Base-by-base conservation (phyloP, 2,329 filamentous ascomycete genomes). In the Aureobasidium sp. region DNA sequence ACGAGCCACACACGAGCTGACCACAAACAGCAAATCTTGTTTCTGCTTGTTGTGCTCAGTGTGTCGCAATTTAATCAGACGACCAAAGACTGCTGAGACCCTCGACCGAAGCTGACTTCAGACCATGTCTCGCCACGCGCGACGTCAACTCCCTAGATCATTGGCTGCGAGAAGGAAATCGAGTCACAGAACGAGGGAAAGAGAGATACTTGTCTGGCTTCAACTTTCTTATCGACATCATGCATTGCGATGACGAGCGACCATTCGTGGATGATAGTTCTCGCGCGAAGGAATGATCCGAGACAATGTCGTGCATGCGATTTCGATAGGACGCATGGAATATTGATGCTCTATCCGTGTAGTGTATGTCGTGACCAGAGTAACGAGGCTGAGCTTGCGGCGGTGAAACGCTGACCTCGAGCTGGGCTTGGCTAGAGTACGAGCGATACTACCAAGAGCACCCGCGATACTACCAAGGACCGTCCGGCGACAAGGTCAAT, bases 191-290 rank as follows among this genome's bases (percentile, higher is more conserved):
- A 21, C 21, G 21, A 21, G 21, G 21, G 21, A 21, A 51, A 37
- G 8, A 37, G 27, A n/a, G 16, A 39, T 10, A 54, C 51, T 34
- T 34, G n/a, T 32, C 5, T 27, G 25, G 3, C 2, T 54, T 9
- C 6, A 21, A 21, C 21, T 21, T 30, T 8, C 10, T 7, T 9
- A 16, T 27, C 27, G 30, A 13, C 14, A 11, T 30, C 16, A 16
- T 11, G n/a, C 30, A 14, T 21, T 21, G 25, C 10, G 39, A 34
- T 27, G 16, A 45, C 8, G 39, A 36, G 5, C n/a, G 41, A 36
- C 25, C 10, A 57, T 57, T 57, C 53, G 53, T 57, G 41, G 53
- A 57, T 45, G 10, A 27, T 57, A 14, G 13, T 57, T 45, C n/a
- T 44, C 14, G 53, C 53, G 53, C 41, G 21, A 30, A 11, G 8